A percentile compares a stretch with the other conserved stretches of the same genome.
Conservation (phyloP, 345 rosid species). For the Gossypium thurberi region DNA sequence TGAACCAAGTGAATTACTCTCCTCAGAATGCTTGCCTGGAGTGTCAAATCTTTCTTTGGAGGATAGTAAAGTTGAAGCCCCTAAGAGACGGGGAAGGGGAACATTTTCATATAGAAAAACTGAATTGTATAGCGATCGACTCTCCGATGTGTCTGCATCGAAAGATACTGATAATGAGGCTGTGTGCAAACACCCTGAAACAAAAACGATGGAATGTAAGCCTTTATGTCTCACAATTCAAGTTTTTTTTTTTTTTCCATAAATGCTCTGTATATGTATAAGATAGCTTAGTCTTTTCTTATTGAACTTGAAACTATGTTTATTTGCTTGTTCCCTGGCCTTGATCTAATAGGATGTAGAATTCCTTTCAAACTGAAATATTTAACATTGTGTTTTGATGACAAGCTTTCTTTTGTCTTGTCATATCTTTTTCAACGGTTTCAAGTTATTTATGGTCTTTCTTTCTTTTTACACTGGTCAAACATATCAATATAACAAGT, state of each 20-base stretch:
- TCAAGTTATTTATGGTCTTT: not conserved
- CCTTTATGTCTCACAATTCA: not conserved
- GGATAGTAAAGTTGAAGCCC: slow-evolving; percentile 43
- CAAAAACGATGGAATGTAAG: slow-evolving; percentile 43
- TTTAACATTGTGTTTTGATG: not conserved
- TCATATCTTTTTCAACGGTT: not conserved
- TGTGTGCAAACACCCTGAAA: slow-evolving; percentile 27
- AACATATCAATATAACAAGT: not conserved
- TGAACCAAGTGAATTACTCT: slow-evolving; percentile 48
- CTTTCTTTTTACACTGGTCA: not conserved
- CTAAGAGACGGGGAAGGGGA: slow-evolving; percentile 89
- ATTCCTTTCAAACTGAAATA: not conserved
- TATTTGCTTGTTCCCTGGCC: not conserved
- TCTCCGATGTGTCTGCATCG: slow-evolving; percentile 17
- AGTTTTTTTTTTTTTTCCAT: not conserved
- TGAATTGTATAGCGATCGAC: slow-evolving; percentile 53
- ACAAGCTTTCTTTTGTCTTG: not conserved
- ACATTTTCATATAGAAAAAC: slow-evolving; percentile 61
- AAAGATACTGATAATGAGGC: slow-evolving; percentile 43
- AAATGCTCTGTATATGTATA: not conserved
- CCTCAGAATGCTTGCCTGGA: slow-evolving; percentile 46
- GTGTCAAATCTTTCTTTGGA: slow-evolving; percentile 54
- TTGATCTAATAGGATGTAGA: not conserved
- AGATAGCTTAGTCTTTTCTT: not conserved
- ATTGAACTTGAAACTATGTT: not conserved